Evolutionary conservation across 1,139 yeast species (phyloP), one percentile per base, ranked within the genome.

Genomic region (Pichia sp.): DNA sequence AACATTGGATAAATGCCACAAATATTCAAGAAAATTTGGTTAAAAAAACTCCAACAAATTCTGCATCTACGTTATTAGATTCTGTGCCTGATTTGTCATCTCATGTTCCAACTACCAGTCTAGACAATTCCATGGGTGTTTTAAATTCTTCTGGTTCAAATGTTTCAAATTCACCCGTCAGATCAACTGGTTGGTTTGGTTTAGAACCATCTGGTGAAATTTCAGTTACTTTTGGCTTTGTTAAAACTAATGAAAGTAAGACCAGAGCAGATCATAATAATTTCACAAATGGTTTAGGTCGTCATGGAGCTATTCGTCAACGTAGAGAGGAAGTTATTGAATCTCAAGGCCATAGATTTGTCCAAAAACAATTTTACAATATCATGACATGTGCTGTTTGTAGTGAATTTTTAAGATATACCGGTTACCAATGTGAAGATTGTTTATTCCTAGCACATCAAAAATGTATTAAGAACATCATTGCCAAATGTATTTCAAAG

Each of bases 271-370:
- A 71, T 42, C 53, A 50, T 6, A 54, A 54, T 61, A 74, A 43
- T 52, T 68, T 49, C 57, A 67, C 76, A 64, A 87, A 85, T 22
- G 87, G 87, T 0, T 76, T 92, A 51, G 97, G 96, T 23, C 95
- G 98, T 72, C 96, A 90, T 63, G 97, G 97, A 67, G 98, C 98
- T 50, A 92, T 92, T 55, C 83, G 96, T 59, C 94, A 87, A 65
- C 81, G 87, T 70, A 90, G 90, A 59, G 97, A 90, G 60, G 97
- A 90, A 59, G 87, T 92, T 1, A 87, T 81, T 62, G 97, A 90
- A 65, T 95, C 92, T 59, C 95, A 87, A 61, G 98, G 98, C 12
- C 98, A 92, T 67, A 95, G 87, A 64, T 92, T 92, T 68, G 95
- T 87, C 35, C 96, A 87, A 62, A 92, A 87, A 56, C 96, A 89